Conservation (phyloP, 2,329 filamentous ascomycete species). For the Pestalotiopsis sp. region DNA sequence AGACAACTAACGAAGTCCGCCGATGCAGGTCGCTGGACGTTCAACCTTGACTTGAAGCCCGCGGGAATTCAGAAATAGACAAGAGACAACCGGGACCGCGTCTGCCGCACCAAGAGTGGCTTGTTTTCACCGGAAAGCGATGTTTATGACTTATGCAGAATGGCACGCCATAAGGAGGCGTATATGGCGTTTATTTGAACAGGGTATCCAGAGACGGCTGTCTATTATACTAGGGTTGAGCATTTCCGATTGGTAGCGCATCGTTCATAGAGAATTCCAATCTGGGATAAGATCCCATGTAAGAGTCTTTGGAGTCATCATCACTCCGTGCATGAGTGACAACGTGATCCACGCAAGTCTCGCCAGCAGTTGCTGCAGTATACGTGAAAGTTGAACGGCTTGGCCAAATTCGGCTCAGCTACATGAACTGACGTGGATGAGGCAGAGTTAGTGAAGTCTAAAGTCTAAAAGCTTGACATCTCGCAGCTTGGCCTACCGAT, state of each 20-base stretch:
- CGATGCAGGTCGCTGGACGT: conserved; percentile 31
- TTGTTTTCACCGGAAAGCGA: too few species aligned
- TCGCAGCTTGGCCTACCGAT: too few species aligned
- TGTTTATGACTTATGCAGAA: background rate
- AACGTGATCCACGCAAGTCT: too few species aligned
- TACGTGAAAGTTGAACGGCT: too few species aligned
- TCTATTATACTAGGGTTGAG: background rate
- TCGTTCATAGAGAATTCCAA: conserved; percentile 3
- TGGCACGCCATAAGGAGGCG: background rate
- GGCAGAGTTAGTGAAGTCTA: too few species aligned
- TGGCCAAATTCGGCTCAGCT: too few species aligned
- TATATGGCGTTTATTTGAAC: conserved; percentile 1
- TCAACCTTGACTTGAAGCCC: conserved; percentile 33
- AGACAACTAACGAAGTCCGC: background rate
- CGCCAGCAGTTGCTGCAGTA: too few species aligned
- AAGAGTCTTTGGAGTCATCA: too few species aligned
- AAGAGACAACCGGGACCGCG: background rate
- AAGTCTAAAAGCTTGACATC: too few species aligned
- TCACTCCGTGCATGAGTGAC: too few species aligned
- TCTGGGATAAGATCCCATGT: background rate
- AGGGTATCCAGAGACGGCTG: background rate
- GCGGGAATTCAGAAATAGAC: conserved; percentile 8
- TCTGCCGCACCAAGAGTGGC: background rate
- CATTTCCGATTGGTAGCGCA: conserved; percentile 9
- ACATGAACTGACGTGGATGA: too few species aligned